These are phyloP conservation scores for Graphiopsis chlorocephala DNA, from an alignment of 2,329 filamentous ascomycete genomes.

Conservation along the genomic window DNA sequence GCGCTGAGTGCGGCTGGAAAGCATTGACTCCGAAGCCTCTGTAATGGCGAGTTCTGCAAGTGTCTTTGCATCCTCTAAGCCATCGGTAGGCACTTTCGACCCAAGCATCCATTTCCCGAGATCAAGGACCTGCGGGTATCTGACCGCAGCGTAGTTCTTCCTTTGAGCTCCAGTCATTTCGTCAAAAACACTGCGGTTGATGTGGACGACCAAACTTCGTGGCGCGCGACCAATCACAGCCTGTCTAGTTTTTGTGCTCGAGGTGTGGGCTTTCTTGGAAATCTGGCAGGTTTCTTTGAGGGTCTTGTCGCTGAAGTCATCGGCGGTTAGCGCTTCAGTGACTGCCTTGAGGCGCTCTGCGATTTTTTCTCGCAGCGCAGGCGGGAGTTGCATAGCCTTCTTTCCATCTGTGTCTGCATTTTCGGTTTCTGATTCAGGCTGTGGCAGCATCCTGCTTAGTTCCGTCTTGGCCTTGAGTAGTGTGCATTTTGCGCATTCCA, in stretches of 20 bases:
- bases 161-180: conserved; percentile 73
- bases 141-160: conserved; percentile 79
- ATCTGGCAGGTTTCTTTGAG: conserved; percentile 47
- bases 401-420: conserved; percentile 12
- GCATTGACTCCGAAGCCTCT: conserved; percentile 70
- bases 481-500: conserved; percentile 90
- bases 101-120: conserved; percentile 80
- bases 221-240: conserved; percentile 81
- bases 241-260: conserved; percentile 84
- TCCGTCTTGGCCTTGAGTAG: conserved; percentile 60
- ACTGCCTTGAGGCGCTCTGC: conserved; percentile 62
- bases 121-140: conserved; percentile 72
- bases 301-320: conserved; percentile 67
- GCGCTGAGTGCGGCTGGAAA: conserved; percentile 52
- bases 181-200: conserved; percentile 90
- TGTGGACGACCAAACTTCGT: conserved; percentile 75
- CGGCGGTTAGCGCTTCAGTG: conserved; percentile 69
- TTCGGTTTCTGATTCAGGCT: conserved; percentile 22
- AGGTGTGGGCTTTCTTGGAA: conserved; percentile 63
- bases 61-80: neutral
- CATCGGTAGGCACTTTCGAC: conserved; percentile 14
- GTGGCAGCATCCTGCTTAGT: conserved; percentile 46
- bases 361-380: conserved; percentile 43
- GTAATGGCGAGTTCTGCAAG: conserved; percentile 31
- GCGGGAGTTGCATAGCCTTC: conserved; percentile 36